A percentile compares a stretch with the other conserved stretches of the same genome.
Evolutionary conservation across 2,329 filamentous ascomycete species (phyloP).

Genomic region (Metarhizium robertsii): DNA sequence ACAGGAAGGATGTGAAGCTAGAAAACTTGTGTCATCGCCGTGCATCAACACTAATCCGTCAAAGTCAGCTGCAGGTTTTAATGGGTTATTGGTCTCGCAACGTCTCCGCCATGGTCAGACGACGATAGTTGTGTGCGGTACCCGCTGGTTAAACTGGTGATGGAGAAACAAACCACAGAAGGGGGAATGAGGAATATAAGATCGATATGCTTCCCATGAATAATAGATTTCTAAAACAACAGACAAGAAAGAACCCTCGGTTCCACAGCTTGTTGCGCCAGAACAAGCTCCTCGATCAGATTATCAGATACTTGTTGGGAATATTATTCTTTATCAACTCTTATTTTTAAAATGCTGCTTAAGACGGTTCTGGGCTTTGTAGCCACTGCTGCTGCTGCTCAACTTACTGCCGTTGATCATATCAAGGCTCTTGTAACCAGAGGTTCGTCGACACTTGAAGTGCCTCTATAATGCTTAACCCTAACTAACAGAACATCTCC

Average conservation of each 20-base stretch:
- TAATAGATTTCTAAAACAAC: background rate
- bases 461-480: background rate
- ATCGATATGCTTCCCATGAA: background rate
- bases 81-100: background rate
- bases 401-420: slow-evolving; percentile 14
- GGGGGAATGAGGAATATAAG: background rate
- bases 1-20: background rate
- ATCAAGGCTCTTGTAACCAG: slow-evolving; percentile 22
- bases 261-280: background rate
- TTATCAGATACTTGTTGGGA: no score
- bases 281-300: no score
- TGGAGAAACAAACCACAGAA: background rate
- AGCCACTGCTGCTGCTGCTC: slow-evolving; percentile 15
- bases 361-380: slow-evolving; percentile 16
- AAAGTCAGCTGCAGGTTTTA: background rate
- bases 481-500: background rate
- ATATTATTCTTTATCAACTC: no score
- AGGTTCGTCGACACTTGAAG: slow-evolving; percentile 18
- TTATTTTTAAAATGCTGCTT: slow-evolving; percentile 13
- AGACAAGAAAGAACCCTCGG: background rate
- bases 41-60: background rate
- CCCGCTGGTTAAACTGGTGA: background rate
- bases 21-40: background rate
- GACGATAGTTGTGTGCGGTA: background rate
- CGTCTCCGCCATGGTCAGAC: background rate